Conservation (phyloP, 2,329 filamentous ascomycete genomes). For the Chrysoporthe cubensis region DNA sequence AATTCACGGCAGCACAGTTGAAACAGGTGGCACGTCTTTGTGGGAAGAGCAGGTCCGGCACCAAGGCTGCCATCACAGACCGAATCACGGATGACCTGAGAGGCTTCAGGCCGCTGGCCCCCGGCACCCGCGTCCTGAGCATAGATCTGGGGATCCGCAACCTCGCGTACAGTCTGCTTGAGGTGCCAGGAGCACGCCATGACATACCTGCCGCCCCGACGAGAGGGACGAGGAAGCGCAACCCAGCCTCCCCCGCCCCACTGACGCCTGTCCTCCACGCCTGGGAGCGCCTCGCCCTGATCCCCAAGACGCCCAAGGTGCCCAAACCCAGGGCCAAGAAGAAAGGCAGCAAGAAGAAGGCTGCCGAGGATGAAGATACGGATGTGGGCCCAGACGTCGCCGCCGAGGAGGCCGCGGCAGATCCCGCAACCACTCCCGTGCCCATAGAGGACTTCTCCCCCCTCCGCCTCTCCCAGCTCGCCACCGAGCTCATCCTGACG, state of each 20-base stretch:
- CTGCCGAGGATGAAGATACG: neutral
- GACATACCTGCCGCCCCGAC: neutral
- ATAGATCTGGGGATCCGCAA: conserved; percentile 87
- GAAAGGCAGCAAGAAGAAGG: neutral
- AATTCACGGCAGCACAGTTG: conserved; percentile 18
- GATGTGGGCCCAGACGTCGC: conserved; percentile 3
- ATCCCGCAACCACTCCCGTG: conserved; percentile 9
- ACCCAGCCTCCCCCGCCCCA: conserved; percentile 4
- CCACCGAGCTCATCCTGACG: conserved; percentile 39
- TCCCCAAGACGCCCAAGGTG: conserved; percentile 19
- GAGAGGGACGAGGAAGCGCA: neutral
- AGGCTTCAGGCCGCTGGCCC: conserved; percentile 27
- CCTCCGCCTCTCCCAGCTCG: conserved; percentile 38
- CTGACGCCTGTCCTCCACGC: conserved; percentile 29
- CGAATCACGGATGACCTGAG: conserved; percentile 50
- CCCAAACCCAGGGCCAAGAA: conserved; percentile 18
- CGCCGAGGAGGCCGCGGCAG: neutral
- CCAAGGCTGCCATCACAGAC: conserved; percentile 58
- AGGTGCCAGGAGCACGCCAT: conserved; percentile 5
- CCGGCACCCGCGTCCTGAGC: conserved; percentile 64
- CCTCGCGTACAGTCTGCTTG: conserved; percentile 71
- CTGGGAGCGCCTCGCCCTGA: conserved; percentile 34
- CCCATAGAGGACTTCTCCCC: conserved; percentile 39
- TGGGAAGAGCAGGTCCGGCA: conserved; percentile 45
- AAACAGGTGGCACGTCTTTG: conserved; percentile 23